Conservation (phyloP, 345 rosid genomes). For the Gossypium turneri region DNA sequence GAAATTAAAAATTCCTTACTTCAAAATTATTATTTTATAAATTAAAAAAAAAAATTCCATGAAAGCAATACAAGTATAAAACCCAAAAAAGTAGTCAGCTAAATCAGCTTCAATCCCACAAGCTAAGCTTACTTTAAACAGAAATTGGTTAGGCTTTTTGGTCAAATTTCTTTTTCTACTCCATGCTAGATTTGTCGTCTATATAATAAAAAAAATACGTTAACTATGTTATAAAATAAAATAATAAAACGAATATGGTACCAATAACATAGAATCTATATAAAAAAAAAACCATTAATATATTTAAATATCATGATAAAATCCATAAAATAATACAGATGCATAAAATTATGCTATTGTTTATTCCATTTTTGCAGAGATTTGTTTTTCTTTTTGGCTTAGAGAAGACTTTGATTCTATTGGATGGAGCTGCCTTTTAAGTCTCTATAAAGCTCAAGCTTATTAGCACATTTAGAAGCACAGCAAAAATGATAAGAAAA, state of each 20-base stretch:
- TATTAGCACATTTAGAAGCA: background rate
- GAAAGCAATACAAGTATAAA: background rate
- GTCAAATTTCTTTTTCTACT: background rate
- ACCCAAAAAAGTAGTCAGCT: background rate
- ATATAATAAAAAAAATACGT: too few species aligned
- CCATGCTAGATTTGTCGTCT: background rate
- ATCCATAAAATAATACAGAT: too few species aligned
- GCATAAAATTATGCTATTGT: too few species aligned
- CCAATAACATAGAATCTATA: too few species aligned
- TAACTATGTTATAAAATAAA: background rate
- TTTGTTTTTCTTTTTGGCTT: background rate
- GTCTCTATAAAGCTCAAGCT: background rate
- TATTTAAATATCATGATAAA: too few species aligned
- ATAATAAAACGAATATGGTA: too few species aligned
- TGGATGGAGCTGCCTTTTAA: background rate
- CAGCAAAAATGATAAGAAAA: slow-evolving; percentile 7
- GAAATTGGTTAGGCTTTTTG: background rate
- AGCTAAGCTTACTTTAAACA: background rate
- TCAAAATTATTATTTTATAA: too few species aligned
- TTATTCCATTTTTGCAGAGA: too few species aligned
- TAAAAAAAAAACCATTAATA: too few species aligned
- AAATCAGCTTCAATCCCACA: background rate
- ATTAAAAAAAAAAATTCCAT: background rate
- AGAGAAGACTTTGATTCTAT: background rate
- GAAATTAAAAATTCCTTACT: too few species aligned